Evolutionary conservation across 805 yeast species (phyloP).

Genomic region (Scheffersomyces lignosus): DNA sequence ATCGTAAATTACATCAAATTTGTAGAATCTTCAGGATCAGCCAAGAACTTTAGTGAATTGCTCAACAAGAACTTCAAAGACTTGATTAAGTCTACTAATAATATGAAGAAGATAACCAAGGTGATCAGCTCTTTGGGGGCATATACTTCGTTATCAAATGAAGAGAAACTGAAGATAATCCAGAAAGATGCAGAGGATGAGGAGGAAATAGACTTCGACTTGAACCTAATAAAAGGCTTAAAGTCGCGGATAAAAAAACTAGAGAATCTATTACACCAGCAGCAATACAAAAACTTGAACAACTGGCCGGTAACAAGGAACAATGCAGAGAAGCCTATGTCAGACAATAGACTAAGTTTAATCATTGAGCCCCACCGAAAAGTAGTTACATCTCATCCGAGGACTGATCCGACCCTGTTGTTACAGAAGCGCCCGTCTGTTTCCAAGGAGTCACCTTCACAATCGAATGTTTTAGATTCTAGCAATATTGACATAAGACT

Average conservation of each 20-base stretch:
- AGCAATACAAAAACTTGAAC: conserved; percentile 56
- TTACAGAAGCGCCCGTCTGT: conserved; percentile 13
- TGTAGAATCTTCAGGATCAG: conserved; percentile 25
- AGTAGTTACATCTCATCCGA: conserved; percentile 3
- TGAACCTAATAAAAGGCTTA: conserved; percentile 55
- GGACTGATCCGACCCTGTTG: conserved; percentile 27
- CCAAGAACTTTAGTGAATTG: conserved; percentile 34
- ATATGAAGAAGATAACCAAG: conserved; percentile 35
- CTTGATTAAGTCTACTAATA: conserved; percentile 39
- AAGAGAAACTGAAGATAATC: conserved; percentile 14
- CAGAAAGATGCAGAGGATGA: conserved; percentile 13
- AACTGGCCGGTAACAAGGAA: conserved; percentile 40
- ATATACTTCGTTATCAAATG: conserved; percentile 22
- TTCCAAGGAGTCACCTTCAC: conserved; percentile 1
- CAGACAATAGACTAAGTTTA: conserved; percentile 6
- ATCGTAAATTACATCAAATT: conserved; percentile 26
- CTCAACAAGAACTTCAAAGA: conserved; percentile 47
- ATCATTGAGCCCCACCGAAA: conserved; percentile 5
- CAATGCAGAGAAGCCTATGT: conserved; percentile 10
- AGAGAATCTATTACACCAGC: conserved; percentile 76
- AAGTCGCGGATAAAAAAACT: conserved; percentile 72
- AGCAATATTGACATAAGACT: conserved; percentile 43
- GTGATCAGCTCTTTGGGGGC: conserved; percentile 31
- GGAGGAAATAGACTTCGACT: conserved; percentile 32
- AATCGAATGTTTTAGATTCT: conserved; percentile 29